A percentile compares a stretch with the other conserved stretches of the same genome.
Evolutionary conservation across 768 basidiomycete species (phyloP).

Genomic region (Pisolithus sp.): DNA sequence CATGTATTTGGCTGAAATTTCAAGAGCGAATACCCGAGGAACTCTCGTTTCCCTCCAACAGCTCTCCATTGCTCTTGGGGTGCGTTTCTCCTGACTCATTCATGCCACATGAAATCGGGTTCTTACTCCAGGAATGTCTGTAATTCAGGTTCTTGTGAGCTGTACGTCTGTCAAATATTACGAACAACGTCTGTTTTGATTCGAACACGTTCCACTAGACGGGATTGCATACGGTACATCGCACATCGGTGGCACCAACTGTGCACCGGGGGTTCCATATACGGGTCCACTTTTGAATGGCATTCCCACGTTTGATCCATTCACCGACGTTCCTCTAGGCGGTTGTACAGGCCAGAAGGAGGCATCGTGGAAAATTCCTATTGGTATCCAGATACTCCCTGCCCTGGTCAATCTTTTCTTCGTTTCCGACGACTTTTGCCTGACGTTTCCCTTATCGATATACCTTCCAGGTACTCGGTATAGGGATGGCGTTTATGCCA

Average conservation of each 20-base stretch:
- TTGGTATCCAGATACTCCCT: slow-evolving; percentile 34
- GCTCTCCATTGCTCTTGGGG: slow-evolving; percentile 30
- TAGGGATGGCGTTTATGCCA: slow-evolving; percentile 31
- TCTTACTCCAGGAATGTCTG: neutral
- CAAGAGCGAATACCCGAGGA: slow-evolving; percentile 32
- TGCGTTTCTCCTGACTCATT: slow-evolving; percentile 14
- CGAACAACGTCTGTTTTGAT: neutral
- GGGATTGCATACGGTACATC: slow-evolving; percentile 29
- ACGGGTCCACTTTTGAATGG: slow-evolving; percentile 26
- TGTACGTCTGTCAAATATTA: slow-evolving; percentile 13
- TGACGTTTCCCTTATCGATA: slow-evolving; percentile 1
- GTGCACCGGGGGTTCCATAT: slow-evolving; percentile 23
- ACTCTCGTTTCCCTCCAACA: slow-evolving; percentile 32
- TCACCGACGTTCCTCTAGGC: slow-evolving; percentile 24
- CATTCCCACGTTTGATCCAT: slow-evolving; percentile 22
- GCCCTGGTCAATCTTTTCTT: slow-evolving; percentile 25
- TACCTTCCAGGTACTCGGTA: slow-evolving; percentile 17
- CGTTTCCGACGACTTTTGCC: neutral
- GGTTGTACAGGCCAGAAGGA: slow-evolving; percentile 27
- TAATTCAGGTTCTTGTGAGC: slow-evolving; percentile 23
- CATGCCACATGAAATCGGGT: neutral
- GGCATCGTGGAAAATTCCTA: slow-evolving; percentile 29
- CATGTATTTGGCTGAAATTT: slow-evolving; percentile 36
- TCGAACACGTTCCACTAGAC: slow-evolving; percentile 11
- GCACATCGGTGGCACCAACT: slow-evolving; percentile 27